These are phyloP conservation scores for Tricholoma flavovirens DNA, from an alignment of 768 basidiomycete species.

Conservation along the genomic window DNA sequence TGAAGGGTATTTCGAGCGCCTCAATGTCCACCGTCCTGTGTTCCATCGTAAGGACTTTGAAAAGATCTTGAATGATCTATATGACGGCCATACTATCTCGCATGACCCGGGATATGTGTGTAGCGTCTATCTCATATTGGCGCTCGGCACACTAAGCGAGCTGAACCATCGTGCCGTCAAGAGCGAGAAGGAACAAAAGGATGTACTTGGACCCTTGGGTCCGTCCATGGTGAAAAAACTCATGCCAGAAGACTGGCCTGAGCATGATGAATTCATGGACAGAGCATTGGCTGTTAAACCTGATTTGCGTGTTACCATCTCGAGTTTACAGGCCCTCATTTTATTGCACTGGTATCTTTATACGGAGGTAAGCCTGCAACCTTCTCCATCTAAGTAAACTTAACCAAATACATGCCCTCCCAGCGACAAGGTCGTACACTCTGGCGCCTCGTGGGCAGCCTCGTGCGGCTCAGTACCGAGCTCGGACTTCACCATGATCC, in stretches of 20 bases:
- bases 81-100: constrained; percentile 42
- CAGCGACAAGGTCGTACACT: constrained; percentile 86
- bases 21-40: constrained; percentile 78
- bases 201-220: constrained; percentile 27
- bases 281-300: constrained; percentile 74
- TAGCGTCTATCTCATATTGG: constrained; percentile 70
- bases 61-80: constrained; percentile 56
- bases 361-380: constrained; percentile 55
- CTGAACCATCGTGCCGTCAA: constrained; percentile 65
- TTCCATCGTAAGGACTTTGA: constrained; percentile 67
- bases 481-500: constrained; percentile 86
- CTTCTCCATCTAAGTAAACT: not conserved
- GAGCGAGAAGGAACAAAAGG: constrained; percentile 39
- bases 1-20: constrained; percentile 67
- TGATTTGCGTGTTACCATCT: constrained; percentile 75
- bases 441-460: constrained; percentile 83
- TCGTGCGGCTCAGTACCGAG: constrained; percentile 78
- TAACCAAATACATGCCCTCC: not conserved
- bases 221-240: constrained; percentile 49
- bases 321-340: constrained; percentile 79
- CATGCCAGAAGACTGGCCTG: constrained; percentile 68
- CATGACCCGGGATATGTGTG: constrained; percentile 78
- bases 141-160: constrained; percentile 78
- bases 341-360: constrained; percentile 87
- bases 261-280: constrained; percentile 81